Base-by-base conservation (phyloP, 2,329 filamentous ascomycete species). In the Massarina eburnea region DNA sequence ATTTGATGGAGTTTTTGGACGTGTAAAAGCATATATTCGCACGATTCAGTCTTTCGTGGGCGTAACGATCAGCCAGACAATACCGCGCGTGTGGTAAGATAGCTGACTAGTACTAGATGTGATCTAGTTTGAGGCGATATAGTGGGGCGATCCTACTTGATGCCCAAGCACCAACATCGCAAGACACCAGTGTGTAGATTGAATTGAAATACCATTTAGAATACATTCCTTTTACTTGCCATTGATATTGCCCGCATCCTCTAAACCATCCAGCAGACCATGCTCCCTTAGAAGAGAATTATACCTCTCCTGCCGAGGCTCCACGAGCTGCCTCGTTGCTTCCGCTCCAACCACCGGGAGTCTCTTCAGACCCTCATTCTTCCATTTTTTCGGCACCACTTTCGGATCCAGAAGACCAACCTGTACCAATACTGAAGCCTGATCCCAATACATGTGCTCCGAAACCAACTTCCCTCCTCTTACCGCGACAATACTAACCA, bases 391-490 rank as follows among this genome's bases (percentile, higher is more conserved):
- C 0, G 78, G 78, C 1, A 82, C 71, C 9, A 77, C 57, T 47
- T 77, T 79, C 2, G 78, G 77, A 61, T 83, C 78, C 10, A 83
- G 56, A 38, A 82, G 58, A 0, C 80, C 80, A 3, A 80, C 62
- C 56, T 83, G 80, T 15, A 81, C 72, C 2, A 83, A 64, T 4
- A 82, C 80, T 26, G 72, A 78, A 1, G 80, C 80, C 51, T 83
- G 79, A 45, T 83, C 80, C 80, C 80, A 83, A 54, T 82, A 82
- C 46, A 81, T 69, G 49, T 81, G 78, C 59, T 83, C 80, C 1
- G 77, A 76, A 41, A 74, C 76, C 14, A 83, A 62, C 53, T 76
- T 79, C 0, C 76, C 78, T 1, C 74, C 78, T 26, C 77, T 71
- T 14, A 82, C 66, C 30, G 73, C 73, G 4, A 83, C 78, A 9